Percentiles rank a stretch among this genome's conserved stretches.
These are phyloP conservation scores for Sarcodon sp. DNA, from an alignment of 768 basidiomycete species.

Conservation along the genomic window DNA sequence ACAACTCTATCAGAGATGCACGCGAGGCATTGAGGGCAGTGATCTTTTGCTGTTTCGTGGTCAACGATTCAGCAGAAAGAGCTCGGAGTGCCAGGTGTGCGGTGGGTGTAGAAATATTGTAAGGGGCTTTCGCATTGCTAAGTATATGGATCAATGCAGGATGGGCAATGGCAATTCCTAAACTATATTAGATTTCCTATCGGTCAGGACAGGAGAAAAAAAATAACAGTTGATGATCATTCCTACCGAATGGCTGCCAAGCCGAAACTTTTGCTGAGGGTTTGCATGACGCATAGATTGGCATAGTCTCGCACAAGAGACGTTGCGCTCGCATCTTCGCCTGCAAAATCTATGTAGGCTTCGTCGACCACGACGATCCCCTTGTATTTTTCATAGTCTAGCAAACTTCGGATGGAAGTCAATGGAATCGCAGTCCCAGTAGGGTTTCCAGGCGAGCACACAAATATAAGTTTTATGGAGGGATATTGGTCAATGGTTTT, in stretches of 20 bases:
- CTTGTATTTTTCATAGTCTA: slow-evolving; percentile 73
- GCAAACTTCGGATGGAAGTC: slow-evolving; percentile 46
- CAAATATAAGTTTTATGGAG: slow-evolving; percentile 80
- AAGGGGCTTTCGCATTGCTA: slow-evolving; percentile 93
- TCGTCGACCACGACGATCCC: slow-evolving; percentile 94
- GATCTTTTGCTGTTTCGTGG: slow-evolving; percentile 54
- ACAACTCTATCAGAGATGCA: slow-evolving; percentile 30
- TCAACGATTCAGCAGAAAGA: slow-evolving; percentile 51
- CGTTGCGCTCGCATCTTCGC: slow-evolving; percentile 45
- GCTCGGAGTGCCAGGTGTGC: slow-evolving; percentile 74
- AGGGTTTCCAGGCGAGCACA: slow-evolving; percentile 97
- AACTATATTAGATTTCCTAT: slow-evolving; percentile 24
- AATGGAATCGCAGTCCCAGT: slow-evolving; percentile 82
- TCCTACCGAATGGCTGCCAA: slow-evolving; percentile 86
- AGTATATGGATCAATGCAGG: slow-evolving; percentile 86
- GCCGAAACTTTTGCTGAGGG: slow-evolving; percentile 92
- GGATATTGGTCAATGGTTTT: slow-evolving; percentile 54
- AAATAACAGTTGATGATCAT: neutral
- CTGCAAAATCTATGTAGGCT: slow-evolving; percentile 93
- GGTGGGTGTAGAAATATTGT: slow-evolving; percentile 89
- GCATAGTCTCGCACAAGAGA: slow-evolving; percentile 67
- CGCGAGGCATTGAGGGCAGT: slow-evolving; percentile 48
- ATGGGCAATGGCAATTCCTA: slow-evolving; percentile 85
- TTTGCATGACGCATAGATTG: slow-evolving; percentile 93
- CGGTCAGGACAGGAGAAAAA: neutral